Evolutionary conservation across 805 yeast species (phyloP).

Genomic region (Blastobotrys mokoenaii): DNA sequence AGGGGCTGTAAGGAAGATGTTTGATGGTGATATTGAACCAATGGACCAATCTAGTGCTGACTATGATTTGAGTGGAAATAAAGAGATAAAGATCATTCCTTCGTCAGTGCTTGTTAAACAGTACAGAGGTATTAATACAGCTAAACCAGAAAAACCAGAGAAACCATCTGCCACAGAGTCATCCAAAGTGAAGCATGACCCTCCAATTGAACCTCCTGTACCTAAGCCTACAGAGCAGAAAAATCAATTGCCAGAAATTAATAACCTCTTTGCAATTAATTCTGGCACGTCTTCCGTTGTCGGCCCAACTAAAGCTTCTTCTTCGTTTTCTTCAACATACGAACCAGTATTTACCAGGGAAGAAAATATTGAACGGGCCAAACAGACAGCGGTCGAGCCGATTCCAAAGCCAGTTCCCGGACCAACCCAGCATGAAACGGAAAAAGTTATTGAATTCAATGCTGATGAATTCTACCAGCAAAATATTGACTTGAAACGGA

Average conservation of each 20-base stretch:
- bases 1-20: constrained; percentile 13
- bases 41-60: too few relatives aligned
- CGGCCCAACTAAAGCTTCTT: too few relatives aligned
- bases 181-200: too few relatives aligned
- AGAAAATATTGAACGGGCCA: not conserved
- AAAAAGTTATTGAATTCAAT: constrained; percentile 30
- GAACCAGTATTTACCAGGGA: not conserved
- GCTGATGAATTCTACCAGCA: constrained; percentile 32
- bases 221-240: too few relatives aligned
- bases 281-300: not conserved
- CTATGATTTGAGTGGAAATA: too few relatives aligned
- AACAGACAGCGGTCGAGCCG: not conserved
- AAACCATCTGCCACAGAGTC: not conserved
- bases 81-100: too few relatives aligned
- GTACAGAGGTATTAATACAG: not conserved
- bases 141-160: not conserved
- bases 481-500: constrained; percentile 19
- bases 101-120: not conserved
- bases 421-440: constrained; percentile 15
- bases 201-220: too few relatives aligned
- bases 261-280: not conserved
- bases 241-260: too few relatives aligned
- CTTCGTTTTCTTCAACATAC: not conserved
- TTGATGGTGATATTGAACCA: constrained; percentile 16
- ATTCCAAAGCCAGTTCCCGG: too few relatives aligned